Evolutionary conservation across 768 basidiomycete species (phyloP).

Genomic region (Neoboletus subvelutipes): DNA sequence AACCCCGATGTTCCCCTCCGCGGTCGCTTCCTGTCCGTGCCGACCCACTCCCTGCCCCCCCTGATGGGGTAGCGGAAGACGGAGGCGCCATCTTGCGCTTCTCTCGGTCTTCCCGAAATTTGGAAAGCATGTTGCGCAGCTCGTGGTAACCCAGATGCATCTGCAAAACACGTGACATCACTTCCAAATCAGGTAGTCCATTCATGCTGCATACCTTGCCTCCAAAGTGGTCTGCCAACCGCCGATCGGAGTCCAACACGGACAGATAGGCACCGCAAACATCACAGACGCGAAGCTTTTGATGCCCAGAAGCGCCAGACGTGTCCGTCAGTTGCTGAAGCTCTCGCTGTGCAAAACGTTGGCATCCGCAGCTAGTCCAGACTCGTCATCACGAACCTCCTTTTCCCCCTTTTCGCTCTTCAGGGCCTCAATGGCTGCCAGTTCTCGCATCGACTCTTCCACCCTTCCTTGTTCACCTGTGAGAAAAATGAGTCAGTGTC

Average conservation of each 20-base stretch:
- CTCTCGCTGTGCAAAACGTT: constrained; percentile 61
- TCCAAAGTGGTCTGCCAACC: constrained; percentile 98
- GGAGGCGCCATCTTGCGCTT: constrained; percentile 66
- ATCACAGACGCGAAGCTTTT: constrained; percentile 99
- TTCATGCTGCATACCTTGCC: constrained; percentile 74
- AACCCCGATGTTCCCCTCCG: constrained; percentile 52
- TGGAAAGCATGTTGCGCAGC: constrained; percentile 87
- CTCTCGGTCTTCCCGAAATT: constrained; percentile 90
- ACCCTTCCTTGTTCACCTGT: constrained; percentile 98
- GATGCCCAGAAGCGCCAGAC: constrained; percentile 98
- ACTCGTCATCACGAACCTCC: constrained; percentile 54
- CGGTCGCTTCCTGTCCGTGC: constrained; percentile 44
- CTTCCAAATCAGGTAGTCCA: constrained; percentile 22
- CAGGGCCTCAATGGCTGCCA: constrained; percentile 95
- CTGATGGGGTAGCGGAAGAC: constrained; percentile 36
- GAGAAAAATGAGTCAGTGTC: constrained; percentile 5
- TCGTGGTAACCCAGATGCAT: constrained; percentile 99
- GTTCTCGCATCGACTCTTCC: constrained; percentile 97
- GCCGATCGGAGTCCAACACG: constrained; percentile 96
- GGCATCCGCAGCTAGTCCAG: constrained; percentile 4
- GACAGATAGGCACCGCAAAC: constrained; percentile 99
- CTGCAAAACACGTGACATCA: constrained; percentile 47
- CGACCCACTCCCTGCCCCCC: constrained; percentile 37
- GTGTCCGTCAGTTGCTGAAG: constrained; percentile 96
- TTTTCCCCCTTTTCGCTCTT: constrained; percentile 96